phyloP scores from a whole-genome alignment of 23 red algal genomes.

The Porphyridium purpureum region DNA sequence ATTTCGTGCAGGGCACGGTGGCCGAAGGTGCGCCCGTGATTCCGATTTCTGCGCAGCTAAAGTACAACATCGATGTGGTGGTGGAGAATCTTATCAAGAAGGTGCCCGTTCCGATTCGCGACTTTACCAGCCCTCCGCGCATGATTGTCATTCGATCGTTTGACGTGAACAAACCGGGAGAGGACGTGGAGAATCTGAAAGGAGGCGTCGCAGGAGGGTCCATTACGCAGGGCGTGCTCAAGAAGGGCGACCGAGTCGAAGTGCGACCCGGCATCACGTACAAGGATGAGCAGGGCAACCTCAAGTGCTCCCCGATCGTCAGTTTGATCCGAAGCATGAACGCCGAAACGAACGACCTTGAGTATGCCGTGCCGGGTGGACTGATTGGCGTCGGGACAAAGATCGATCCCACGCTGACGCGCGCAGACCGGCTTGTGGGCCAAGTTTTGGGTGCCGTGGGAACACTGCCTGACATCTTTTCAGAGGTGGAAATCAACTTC shows the following conservation, averaged over 20 bases:
- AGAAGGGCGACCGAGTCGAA: slow-evolving; percentile 82
- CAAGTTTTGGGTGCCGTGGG: slow-evolving; percentile 82
- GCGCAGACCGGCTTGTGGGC: slow-evolving; percentile 91
- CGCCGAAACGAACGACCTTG: slow-evolving; percentile 78
- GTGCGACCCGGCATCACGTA: slow-evolving; percentile 79
- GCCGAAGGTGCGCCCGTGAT: slow-evolving; percentile 79
- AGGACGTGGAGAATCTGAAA: slow-evolving; percentile 81
- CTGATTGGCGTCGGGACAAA: slow-evolving; percentile 97
- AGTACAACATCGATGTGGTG: slow-evolving; percentile 99
- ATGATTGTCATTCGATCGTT: slow-evolving; percentile 99
- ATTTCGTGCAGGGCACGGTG: slow-evolving; percentile 71
- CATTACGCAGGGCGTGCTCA: slow-evolving; percentile 94
- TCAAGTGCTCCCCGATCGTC: slow-evolving; percentile 73
- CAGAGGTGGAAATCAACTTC: slow-evolving; percentile 93
- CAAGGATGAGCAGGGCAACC: slow-evolving; percentile 37
- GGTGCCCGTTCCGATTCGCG: slow-evolving; percentile 69
- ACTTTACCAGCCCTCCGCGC: slow-evolving; percentile 59
- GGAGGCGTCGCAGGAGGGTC: slow-evolving; percentile 95
- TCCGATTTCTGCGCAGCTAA: slow-evolving; percentile 90
- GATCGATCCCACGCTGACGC: slow-evolving; percentile 93
- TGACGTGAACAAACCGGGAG: slow-evolving; percentile 98
- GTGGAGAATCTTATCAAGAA: slow-evolving; percentile 97
- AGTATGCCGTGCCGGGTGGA: slow-evolving; percentile 92
- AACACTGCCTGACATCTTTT: slow-evolving; percentile 69
- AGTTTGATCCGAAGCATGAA: slow-evolving; percentile 86